Base-by-base conservation (phyloP, 1,284 basidiomycete species). In the Papiliotrema flavescens region DNA sequence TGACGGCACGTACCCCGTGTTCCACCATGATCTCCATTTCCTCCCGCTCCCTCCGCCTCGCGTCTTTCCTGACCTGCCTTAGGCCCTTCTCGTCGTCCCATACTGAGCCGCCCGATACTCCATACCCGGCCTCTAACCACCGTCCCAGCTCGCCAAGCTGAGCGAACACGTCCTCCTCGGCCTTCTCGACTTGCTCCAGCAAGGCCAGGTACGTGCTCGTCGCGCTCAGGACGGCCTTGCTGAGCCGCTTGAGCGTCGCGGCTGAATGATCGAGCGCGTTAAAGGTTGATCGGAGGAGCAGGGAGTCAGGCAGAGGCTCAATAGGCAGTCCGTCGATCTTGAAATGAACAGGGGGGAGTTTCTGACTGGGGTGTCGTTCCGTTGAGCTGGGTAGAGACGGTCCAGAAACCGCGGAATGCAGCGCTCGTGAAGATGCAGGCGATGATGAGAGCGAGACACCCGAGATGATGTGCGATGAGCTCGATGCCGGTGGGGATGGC, bases 261-360 rank as follows among this genome's bases (percentile, higher is more conserved):
- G 73, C 61, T 6, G 69, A 71, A 44, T 69, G 62, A 40, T 75
- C 74, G 7, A 77, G 65, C 2, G 70, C 63, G 2, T 70, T 53
- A 37, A 77, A 64, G 2, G 73, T 73, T 2, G 73, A 69, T n/a
- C 74, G 65, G 41, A 73, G 65, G 2, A 77, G 53, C 14, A 76
- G 57, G 11, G 71, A 74, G 56, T 77, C 75, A 6, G 67, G 63
- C 20, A 65, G 45, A 9, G 71, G 73, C 14, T 66, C 55, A n/a
- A 63, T 51, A 3, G 74, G 71, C 15, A 73, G 56, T 0, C 64
- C 28, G 28, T 32, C 28, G 28, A 32, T 32, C 28, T 32, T 32
- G 28, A 11, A 11, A 5, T 6, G 11, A 11, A 32, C 6, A 44
- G 19, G 42, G 7, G 42, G 23, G 5, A 22, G 42, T 8, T 5